phyloP scores from a whole-genome alignment of 2,329 filamentous ascomycete species.

The Penicillium fuscoglaucum region DNA sequence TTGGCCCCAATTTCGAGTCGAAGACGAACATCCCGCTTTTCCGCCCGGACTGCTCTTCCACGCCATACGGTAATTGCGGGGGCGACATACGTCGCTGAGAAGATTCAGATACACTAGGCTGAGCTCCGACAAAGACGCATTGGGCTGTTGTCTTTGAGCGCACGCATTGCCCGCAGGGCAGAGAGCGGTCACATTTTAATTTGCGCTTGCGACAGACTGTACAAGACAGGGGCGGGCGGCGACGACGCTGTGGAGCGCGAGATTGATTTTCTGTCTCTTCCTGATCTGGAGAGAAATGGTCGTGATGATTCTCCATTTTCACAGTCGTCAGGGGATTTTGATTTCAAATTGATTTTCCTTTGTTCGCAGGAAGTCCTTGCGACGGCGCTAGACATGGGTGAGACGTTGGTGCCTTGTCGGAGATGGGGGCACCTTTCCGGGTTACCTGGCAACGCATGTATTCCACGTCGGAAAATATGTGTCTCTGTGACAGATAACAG shows the following conservation, averaged over 20 bases:
- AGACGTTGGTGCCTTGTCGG: neutral
- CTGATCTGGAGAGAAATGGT: constrained; percentile 4
- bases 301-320: constrained; percentile 14
- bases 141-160: constrained; percentile 53
- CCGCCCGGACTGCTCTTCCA: constrained; percentile 14
- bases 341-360: neutral
- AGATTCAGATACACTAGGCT: constrained; percentile 8
- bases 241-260: constrained; percentile 47
- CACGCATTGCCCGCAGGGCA: constrained; percentile 65
- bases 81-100: constrained; percentile 19
- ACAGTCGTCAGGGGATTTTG: neutral
- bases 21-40: constrained; percentile 35
- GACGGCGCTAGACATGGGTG: constrained; percentile 2
- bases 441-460: neutral
- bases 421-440: neutral
- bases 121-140: constrained; percentile 53
- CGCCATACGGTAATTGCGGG: constrained; percentile 10
- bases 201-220: constrained; percentile 73
- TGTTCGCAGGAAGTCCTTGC: neutral
- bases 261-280: constrained; percentile 9
- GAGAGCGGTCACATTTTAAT: constrained; percentile 72
- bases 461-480: neutral
- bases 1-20: constrained; percentile 32
- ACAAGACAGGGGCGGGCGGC: constrained; percentile 66
- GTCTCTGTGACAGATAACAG: neutral